Evolutionary conservation across 192 early-diverging fungal species (phyloP), one percentile per base, ranked within the genome.

Genomic region (Gaertneriomyces semiglobifer): DNA sequence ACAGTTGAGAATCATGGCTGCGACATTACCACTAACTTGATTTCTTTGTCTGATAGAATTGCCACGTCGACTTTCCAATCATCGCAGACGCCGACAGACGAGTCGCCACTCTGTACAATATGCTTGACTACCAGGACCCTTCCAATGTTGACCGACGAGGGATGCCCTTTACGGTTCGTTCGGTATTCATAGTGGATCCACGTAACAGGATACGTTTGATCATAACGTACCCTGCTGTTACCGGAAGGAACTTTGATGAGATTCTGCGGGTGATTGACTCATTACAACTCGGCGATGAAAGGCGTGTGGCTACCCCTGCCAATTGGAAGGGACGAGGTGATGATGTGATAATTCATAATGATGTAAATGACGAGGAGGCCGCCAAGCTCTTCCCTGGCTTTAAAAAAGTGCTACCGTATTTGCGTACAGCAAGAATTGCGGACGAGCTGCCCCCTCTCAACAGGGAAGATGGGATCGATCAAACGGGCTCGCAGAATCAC

Each of bases 241-340:
- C 81, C 39, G 90, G 94, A 42, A 88, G 96, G 66, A 98, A 97
- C 88, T 96, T 97, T 88, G 88, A 93, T 72, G 96, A 98, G 83
- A 88, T 98, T 73, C 73, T 98, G 71, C 89, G 96, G 39, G 86
- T 88, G 6, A 84, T 96, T 45, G 96, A 98, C 81, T 93, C 93
- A 33, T 81, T 98, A 56, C 93, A 96, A 82, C 76, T 97, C 39
- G 87, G 88, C 53, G 94, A 98, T 76, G 84, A 80, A 63, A 84
- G 91, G 74, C 86, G 88, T 33, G 89, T 98, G 69, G 91, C 93
- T 43, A 98, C 96, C 25, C 96, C 96, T 11, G 94, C 87, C 67
- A 89, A 93, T 79, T 98, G 96, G 96, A 86, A 81, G 72, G 80
- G 84, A 33, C 90, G 88, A 16, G 85, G 89, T 48, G 88, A 94